These are phyloP conservation scores for Pleurotus cornucopiae DNA, from an alignment of 768 basidiomycete genomes.

Conservation along the genomic window DNA sequence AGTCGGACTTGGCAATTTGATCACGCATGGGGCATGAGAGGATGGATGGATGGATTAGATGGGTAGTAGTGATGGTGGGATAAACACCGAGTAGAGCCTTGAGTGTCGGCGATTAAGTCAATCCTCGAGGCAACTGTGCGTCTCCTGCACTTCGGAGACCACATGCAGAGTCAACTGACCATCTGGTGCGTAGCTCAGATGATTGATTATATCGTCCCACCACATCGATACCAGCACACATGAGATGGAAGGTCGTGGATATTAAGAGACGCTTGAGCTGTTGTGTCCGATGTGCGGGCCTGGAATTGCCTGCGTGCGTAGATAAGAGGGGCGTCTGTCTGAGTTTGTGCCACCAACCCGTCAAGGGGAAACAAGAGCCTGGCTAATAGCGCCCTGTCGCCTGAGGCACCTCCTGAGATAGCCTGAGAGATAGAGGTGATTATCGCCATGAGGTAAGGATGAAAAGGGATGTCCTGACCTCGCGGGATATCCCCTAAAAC, in stretches of 20 bases:
- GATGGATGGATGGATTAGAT: constrained; percentile 8
- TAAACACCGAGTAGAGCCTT: constrained; percentile 1
- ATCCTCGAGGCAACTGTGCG: constrained; percentile 5
- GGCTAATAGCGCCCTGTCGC: constrained; percentile 4
- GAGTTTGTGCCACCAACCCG: constrained; percentile 7
- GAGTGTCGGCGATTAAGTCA: constrained; percentile 6
- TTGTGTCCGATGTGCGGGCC: not conserved
- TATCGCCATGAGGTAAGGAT: constrained; percentile 7
- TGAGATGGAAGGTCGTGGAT: constrained; percentile 1
- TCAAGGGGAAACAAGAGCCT: constrained; percentile 4
- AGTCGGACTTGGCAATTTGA: not conserved
- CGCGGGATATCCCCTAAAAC: constrained; percentile 6
- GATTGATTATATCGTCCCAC: not conserved
- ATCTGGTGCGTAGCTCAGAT: not conserved
- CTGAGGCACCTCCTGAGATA: constrained; percentile 8
- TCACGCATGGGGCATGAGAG: not conserved
- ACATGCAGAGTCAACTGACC: constrained; percentile 6
- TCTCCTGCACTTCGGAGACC: not conserved
- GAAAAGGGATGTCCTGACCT: not conserved
- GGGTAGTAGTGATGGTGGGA: constrained; percentile 2
- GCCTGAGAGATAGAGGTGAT: constrained; percentile 8
- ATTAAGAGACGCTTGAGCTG: not conserved
- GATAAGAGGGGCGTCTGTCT: constrained; percentile 6
- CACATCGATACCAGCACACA: constrained; percentile 5
- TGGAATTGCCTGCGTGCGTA: constrained; percentile 2